phyloP scores from a whole-genome alignment of 805 yeast genomes.

The Kodamaea leandrae region DNA sequence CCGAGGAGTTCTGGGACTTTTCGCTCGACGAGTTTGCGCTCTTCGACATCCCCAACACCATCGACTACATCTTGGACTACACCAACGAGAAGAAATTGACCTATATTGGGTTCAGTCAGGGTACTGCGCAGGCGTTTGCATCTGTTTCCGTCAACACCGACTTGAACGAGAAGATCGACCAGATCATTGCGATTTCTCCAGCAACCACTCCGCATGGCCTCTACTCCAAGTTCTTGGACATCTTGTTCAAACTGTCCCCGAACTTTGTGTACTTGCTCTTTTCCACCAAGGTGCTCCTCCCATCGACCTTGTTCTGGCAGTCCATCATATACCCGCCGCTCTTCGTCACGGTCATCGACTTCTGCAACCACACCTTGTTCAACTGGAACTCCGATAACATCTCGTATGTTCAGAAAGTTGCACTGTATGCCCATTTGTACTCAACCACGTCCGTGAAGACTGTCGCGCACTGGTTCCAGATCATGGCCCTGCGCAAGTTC shows the following conservation, averaged over 20 bases:
- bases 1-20: constrained; percentile 77
- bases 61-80: constrained; percentile 63
- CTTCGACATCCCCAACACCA: constrained; percentile 82
- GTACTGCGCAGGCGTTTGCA: constrained; percentile 91
- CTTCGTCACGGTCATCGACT: constrained; percentile 69
- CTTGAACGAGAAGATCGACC: constrained; percentile 53
- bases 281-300: constrained; percentile 70
- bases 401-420: constrained; percentile 64
- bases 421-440: constrained; percentile 84
- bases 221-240: constrained; percentile 70
- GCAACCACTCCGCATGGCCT: constrained; percentile 91
- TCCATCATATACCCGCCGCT: constrained; percentile 72
- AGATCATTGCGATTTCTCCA: constrained; percentile 84
- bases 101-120: constrained; percentile 90
- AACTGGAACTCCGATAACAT: constrained; percentile 80
- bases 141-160: constrained; percentile 64
- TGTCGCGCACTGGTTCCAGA: constrained; percentile 40
- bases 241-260: constrained; percentile 75
- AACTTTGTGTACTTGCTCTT: constrained; percentile 65
- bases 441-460: constrained; percentile 72
- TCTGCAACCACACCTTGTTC: constrained; percentile 64
- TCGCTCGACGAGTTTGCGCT: constrained; percentile 89
- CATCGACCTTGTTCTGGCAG: constrained; percentile 80
- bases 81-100: constrained; percentile 46
- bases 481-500: constrained; percentile 69